Base-by-base conservation (phyloP, 129 eudicot genomes). In the Mikania micrantha region DNA sequence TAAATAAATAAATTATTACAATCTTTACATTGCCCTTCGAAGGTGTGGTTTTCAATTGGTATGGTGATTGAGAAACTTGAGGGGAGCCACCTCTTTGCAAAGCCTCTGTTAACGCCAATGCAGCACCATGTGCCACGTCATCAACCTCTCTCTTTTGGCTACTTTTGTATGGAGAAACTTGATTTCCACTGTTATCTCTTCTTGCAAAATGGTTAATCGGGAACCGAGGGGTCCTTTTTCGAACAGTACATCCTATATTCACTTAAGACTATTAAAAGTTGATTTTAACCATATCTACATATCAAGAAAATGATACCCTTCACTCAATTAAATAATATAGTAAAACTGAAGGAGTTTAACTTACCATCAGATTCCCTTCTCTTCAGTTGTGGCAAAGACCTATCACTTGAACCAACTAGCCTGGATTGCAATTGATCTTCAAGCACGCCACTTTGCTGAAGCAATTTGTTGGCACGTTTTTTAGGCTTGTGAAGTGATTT, bases 151-250 rank as follows among this genome's bases (percentile, higher is more conserved):
- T 69, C 67, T 77, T 71, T 64, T 34, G 79, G 62, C 77, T 72
- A 60, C 72, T 73, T 64, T 58, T 67, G 68, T 25, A 70, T 12
- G 87, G 83, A 38, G 81, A 82, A 21, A 57, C 31, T 50, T 58
- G 31, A 38, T 47, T 73, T 53, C 73, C 76, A 4, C 21, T 28
- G 27, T 24, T 69, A 20, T 72, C 87, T 73, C 77, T 74, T 71
- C 75, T 77, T 44, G 60, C 71, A 20, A 81, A 63, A 67, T 54
- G 81, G 54, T 78, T 76, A 66, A 85, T 73, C 39, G 85, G 87
- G 47, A 82, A 63, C 15, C 87, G 87, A 7, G 91, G 87, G 21
- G 91, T 85, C 79, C 91, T 82, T 74, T 79, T 85, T 61, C 84
- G 66, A 39, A 79, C 87, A 44, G 80, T 79, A 70, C 71, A 67